Evolutionary conservation across 2,329 filamentous ascomycete species (phyloP), one percentile per base, ranked within the genome.

Genomic region (Apiospora marii): DNA sequence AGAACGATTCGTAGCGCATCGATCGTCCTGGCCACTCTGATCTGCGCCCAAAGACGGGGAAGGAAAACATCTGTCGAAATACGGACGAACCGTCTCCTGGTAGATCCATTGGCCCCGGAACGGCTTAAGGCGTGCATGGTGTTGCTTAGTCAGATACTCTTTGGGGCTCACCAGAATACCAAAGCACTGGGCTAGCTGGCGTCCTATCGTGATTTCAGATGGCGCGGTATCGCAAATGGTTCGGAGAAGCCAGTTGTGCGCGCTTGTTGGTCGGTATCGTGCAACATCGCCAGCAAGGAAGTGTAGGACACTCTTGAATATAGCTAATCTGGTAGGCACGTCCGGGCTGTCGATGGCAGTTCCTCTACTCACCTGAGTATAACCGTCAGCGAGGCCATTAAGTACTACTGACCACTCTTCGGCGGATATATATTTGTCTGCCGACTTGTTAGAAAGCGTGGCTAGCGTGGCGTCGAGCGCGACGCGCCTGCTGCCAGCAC

Each of bases 11-110:
- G 78, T 74, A 12, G 81, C 75, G n/a, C 82, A 75, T 24, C 76
- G 74, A 67, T 78, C 71, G 34, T 75, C 75, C 74, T 78, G 73
- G 70, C 75, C 69, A 22, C 41, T 49, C 48, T 71, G 24, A 37
- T 58, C 48, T 19, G 43, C 13, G 27, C 27, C 61, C 16, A 27
- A 16, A 27, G 70, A 41, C n/a, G 27, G 34, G 1, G 70, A 74
- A 1, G 83, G 83, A 49, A 85, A 82, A 12, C 87, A 87, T 3
- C 79, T 73, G 44, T 82, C 77, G 1, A 87, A 78, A 4, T 82
- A 80, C 10, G 77, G 79, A 70, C 81, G 77, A 0, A 88, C 76
- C 14, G 71, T 70, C 43, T 73, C 72, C 48, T 77, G 74, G 69
- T 80, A 81, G 16, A 81, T 73, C 79, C 79, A 81, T 16, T 74